A percentile compares a stretch with the other conserved stretches of the same genome.
These are phyloP conservation scores for Syzygium syzygioides DNA, from an alignment of 441 rosid species.

Conservation along the genomic window DNA sequence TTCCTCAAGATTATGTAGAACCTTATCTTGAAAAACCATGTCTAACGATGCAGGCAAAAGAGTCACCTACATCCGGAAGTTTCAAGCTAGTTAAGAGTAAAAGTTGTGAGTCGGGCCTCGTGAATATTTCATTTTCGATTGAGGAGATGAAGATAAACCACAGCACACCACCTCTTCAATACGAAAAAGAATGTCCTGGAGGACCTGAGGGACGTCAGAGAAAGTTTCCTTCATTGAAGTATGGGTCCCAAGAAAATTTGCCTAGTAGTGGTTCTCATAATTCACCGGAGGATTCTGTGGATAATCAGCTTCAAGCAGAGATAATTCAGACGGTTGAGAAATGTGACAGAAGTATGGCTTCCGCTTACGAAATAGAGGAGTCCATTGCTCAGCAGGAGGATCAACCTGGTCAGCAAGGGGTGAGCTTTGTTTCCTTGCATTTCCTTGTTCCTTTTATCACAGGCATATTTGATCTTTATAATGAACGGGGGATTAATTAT, in stretches of 20 bases:
- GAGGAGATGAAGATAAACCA: slow-evolving; percentile 27
- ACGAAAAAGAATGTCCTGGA: slow-evolving; percentile 30
- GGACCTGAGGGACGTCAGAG: slow-evolving; percentile 28
- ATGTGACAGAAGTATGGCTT: slow-evolving; percentile 14
- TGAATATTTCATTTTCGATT: slow-evolving; percentile 1
- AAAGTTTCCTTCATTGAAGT: slow-evolving; percentile 22
- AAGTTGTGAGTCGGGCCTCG: slow-evolving; percentile 56
- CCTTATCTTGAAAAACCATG: slow-evolving; percentile 39
- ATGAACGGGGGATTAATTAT: neutral
- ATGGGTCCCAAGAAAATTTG: slow-evolving; percentile 17
- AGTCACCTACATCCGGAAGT: slow-evolving; percentile 25
- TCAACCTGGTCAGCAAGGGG: slow-evolving; percentile 37
- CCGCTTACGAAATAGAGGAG: slow-evolving; percentile 21
- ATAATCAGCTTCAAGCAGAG: slow-evolving; percentile 26
- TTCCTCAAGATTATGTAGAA: slow-evolving; percentile 21
- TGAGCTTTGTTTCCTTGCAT: slow-evolving; percentile 17
- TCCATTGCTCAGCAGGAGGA: slow-evolving; percentile 23
- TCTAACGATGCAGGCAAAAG: slow-evolving; percentile 34
- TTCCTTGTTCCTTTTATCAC: neutral
- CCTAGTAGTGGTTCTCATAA: slow-evolving; percentile 31
- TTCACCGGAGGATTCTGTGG: slow-evolving; percentile 22
- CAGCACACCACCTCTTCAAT: slow-evolving; percentile 29
- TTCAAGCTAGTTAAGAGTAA: slow-evolving; percentile 49
- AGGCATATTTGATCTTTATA: neutral
- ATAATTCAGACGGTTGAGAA: slow-evolving; percentile 22